Base-by-base conservation (phyloP, 148 eudicot genomes). In the Rhododendron simsii region DNA sequence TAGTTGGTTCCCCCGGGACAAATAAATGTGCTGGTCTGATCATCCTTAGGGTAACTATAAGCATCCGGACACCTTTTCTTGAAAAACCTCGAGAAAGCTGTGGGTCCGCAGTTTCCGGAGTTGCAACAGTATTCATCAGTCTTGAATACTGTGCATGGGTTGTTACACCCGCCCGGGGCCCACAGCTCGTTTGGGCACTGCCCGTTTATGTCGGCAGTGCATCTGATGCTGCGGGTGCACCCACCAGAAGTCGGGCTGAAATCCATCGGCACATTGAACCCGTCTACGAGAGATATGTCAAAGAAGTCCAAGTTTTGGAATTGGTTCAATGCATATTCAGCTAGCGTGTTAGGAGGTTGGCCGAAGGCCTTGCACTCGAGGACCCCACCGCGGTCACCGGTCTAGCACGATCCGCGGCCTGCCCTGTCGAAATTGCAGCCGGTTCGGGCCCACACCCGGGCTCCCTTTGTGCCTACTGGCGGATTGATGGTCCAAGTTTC, bases 1-100 rank as follows among this genome's bases (percentile, higher is more conserved):
- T 92, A 92, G 59, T 91, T 89, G 23, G 93, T 81, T 0, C 92
- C 92, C 3, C 83, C 28, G 5, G 93, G 91, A 61, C 95, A 93
- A 35, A 90, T 92, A 33, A 86, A 92, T 0, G 48, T 65, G 80
- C 92, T 92, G 0, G 89, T 86, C 0, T 21, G 48, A 83, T 91
- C 96, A 87, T 92, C 92, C 12, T 44, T 4, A 3, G 37, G 37
- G 3, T 35, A 35, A 35, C 37, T 35, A 35, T 35, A 35, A 35
- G 37, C 37, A 2, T 39, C 41, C 6, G 41, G 85, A 82, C 93
- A 92, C 85, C 75, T 44, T 2, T 37, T 18, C 92, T 92, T 92
- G 20, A 92, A 92, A 77, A 87, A 90, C 80, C 41, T 74, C 0
- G 93, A 89, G 33, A 45, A 87, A 50, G 83, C 6, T 6, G 93